phyloP scores from a whole-genome alignment of 768 basidiomycete species.

The Baorangia bicolor region DNA sequence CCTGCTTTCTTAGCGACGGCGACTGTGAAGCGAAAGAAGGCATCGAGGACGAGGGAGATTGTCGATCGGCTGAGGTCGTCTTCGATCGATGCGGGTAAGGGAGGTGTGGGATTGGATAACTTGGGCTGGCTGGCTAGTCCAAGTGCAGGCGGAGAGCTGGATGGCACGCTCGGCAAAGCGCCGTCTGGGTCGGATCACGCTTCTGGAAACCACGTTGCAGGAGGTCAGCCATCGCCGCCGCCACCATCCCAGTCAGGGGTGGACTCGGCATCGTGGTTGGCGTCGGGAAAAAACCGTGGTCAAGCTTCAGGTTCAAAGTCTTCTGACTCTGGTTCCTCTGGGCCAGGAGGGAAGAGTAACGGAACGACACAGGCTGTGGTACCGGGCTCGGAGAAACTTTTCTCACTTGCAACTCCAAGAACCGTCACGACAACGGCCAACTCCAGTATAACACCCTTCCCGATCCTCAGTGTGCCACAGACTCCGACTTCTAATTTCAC shows the following conservation, averaged over 20 bases:
- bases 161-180: not conserved
- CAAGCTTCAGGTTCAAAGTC: not conserved
- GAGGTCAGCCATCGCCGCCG: not conserved
- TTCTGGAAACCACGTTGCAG: not conserved
- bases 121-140: slow-evolving; percentile 19
- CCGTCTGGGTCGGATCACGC: slow-evolving; percentile 3
- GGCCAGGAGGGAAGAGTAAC: not conserved
- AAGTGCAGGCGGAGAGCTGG: slow-evolving; percentile 1
- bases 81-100: slow-evolving; percentile 24
- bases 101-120: slow-evolving; percentile 1
- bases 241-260: not conserved
- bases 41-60: slow-evolving; percentile 31
- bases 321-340: not conserved
- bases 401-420: not conserved
- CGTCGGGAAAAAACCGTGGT: not conserved
- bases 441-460: slow-evolving; percentile 14
- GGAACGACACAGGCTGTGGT: not conserved
- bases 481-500: not conserved
- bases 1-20: slow-evolving; percentile 26
- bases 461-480: slow-evolving; percentile 19
- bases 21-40: slow-evolving; percentile 23
- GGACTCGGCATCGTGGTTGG: not conserved
- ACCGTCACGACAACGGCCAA: not conserved
- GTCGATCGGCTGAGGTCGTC: slow-evolving; percentile 28
- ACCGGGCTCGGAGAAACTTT: not conserved